A percentile compares a stretch with the other conserved stretches of the same genome.
Evolutionary conservation across 2,329 filamentous ascomycete genomes (phyloP).

Genomic region (Beauveria sp.): DNA sequence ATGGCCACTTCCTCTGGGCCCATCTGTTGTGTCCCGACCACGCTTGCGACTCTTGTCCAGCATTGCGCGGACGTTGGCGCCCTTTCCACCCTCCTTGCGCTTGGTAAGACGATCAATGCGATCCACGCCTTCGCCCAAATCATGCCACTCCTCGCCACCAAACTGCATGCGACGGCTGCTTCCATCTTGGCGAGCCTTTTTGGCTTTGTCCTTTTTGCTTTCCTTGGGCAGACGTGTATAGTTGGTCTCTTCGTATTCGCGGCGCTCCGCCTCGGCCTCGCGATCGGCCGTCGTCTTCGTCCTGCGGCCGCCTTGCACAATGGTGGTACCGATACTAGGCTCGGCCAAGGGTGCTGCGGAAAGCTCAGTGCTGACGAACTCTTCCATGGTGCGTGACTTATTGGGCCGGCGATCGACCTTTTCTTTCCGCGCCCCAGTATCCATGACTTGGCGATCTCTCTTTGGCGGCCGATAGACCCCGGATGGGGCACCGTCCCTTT

Average conservation of each 20-base stretch:
- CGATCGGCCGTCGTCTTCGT: conserved; percentile 72
- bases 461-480: conserved; percentile 85
- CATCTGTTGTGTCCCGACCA: conserved; percentile 58
- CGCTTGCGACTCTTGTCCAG: conserved; percentile 85
- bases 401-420: conserved; percentile 53
- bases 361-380: conserved; percentile 82
- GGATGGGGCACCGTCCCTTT: conserved; percentile 34
- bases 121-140: conserved; percentile 76
- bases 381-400: conserved; percentile 81
- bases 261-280: conserved; percentile 68
- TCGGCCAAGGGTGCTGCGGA: conserved; percentile 73
- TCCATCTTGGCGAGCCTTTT: conserved; percentile 48
- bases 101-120: conserved; percentile 77
- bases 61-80: conserved; percentile 50
- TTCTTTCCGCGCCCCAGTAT: conserved; percentile 49
- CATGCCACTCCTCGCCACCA: conserved; percentile 90
- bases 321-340: conserved; percentile 88
- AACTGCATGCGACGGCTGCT: conserved; percentile 54
- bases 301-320: conserved; percentile 68
- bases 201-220: conserved; percentile 77
- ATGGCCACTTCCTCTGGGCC: conserved; percentile 56
- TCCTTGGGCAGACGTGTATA: conserved; percentile 79
- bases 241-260: conserved; percentile 86
- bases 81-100: conserved; percentile 50
- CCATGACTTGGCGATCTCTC: conserved; percentile 81